Conservation (phyloP, 2,329 filamentous ascomycete genomes). For the Colletotrichum noveboracense region DNA sequence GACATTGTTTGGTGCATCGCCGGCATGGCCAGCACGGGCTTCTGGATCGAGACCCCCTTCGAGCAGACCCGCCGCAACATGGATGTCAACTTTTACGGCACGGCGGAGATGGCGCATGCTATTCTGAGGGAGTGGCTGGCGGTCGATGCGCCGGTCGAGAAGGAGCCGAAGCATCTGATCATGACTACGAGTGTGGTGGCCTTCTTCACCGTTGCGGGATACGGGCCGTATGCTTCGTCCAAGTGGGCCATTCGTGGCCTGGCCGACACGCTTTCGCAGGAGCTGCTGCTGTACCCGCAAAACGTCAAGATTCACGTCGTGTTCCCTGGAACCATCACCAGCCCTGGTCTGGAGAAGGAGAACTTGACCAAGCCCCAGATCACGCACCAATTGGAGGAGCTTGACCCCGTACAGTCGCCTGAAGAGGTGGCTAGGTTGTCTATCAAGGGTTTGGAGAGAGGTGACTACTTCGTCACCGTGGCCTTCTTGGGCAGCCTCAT, state of each 20-base stretch:
- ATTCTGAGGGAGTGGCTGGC: constrained; percentile 77
- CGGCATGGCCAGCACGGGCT: constrained; percentile 73
- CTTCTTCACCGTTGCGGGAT: constrained; percentile 81
- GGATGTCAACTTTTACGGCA: constrained; percentile 91
- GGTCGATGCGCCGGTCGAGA: constrained; percentile 46
- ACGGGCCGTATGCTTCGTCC: constrained; percentile 80
- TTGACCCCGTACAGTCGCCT: constrained; percentile 80
- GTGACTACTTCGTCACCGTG: constrained; percentile 80
- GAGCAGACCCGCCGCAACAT: constrained; percentile 76
- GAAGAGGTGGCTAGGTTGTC: constrained; percentile 76
- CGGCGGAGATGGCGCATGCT: constrained; percentile 84
- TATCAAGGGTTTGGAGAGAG: constrained; percentile 78
- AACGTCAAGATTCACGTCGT: constrained; percentile 83
- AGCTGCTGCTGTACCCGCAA: constrained; percentile 85
- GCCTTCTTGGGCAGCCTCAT: constrained; percentile 75
- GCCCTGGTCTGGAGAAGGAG: constrained; percentile 77
- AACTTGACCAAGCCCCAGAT: constrained; percentile 80
- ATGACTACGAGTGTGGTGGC: constrained; percentile 82
- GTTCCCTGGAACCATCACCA: constrained; percentile 82
- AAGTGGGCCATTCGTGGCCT: constrained; percentile 87
- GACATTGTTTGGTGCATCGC: constrained; percentile 94
- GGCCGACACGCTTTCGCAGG: constrained; percentile 82
- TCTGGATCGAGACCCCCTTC: constrained; percentile 78
- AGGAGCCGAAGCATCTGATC: constrained; percentile 76
- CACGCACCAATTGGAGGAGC: constrained; percentile 79